phyloP scores from a whole-genome alignment of 352 stramenopile species.

The Phytophthora quininea region DNA sequence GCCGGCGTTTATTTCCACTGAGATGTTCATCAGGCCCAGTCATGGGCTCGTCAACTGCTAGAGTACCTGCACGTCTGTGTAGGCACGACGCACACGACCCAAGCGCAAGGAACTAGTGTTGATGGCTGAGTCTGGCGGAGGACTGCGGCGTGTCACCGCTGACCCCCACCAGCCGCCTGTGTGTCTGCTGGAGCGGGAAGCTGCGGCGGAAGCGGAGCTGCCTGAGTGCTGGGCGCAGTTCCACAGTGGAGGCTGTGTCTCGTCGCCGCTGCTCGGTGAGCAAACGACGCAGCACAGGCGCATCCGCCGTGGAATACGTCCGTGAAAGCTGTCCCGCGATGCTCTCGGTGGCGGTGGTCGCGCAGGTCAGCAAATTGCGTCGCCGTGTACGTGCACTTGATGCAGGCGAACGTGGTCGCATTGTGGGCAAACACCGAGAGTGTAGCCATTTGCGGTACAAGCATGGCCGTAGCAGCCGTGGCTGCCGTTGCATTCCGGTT shows the following conservation, averaged over 20 bases:
- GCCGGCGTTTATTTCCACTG: not conserved
- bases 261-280: not conserved
- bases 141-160: not conserved
- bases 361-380: not conserved
- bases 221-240: not conserved
- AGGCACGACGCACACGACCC: not conserved
- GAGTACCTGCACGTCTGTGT: not conserved
- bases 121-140: not conserved
- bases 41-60: not conserved
- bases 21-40: not conserved
- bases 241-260: not conserved
- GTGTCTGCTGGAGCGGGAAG: not conserved
- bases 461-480: too few relatives aligned
- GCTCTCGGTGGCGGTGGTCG: not conserved
- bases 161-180: not conserved
- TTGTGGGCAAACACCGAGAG: not conserved
- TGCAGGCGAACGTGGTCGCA: not conserved
- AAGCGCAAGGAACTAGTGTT: not conserved
- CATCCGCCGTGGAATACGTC: not conserved
- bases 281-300: not conserved
- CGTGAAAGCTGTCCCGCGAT: not conserved
- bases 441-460: not conserved
- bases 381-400: not conserved
- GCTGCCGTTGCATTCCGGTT: not conserved
- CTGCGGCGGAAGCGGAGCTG: not conserved